phyloP scores from a whole-genome alignment of 106 monocot genomes.

The Dactylorhiza incarnata region DNA sequence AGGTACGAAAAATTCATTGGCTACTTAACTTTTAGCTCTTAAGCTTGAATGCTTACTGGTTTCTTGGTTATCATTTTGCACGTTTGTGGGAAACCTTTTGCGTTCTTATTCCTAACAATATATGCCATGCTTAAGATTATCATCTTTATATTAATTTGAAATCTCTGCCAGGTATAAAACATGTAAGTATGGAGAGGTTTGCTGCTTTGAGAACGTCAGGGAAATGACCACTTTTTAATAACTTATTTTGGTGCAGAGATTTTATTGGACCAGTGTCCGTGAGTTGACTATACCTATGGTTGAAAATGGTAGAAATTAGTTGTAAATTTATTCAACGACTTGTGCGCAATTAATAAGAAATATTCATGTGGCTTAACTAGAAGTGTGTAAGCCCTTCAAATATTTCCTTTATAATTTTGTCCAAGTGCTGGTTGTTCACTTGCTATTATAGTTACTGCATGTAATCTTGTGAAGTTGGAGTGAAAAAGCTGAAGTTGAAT shows the following conservation, averaged over 20 bases:
- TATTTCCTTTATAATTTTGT: neutral
- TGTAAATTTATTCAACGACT: neutral
- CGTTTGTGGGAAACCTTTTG: neutral
- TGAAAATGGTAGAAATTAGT: neutral
- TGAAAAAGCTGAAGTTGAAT: neutral
- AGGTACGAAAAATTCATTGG: slow-evolving; percentile 32
- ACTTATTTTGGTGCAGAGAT: neutral
- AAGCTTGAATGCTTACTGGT: neutral
- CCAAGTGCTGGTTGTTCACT: neutral
- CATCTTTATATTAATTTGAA: too few species aligned
- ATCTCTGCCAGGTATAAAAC: too few species aligned
- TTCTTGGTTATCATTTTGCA: neutral
- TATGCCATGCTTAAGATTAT: too few species aligned
- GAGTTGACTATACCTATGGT: neutral
- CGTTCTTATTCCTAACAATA: neutral
- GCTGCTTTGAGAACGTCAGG: neutral
- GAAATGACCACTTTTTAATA: neutral
- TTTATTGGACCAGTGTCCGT: neutral
- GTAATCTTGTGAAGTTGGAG: neutral
- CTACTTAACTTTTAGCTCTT: neutral
- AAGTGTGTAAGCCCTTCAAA: neutral
- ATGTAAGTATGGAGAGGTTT: too few species aligned
- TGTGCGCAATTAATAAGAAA: neutral
- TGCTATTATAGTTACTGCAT: neutral
- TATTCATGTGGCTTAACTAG: neutral